Percentiles rank a stretch among this genome's conserved stretches.
phyloP scores from a whole-genome alignment of 805 yeast genomes.

The Wickerhamiella cacticola region DNA sequence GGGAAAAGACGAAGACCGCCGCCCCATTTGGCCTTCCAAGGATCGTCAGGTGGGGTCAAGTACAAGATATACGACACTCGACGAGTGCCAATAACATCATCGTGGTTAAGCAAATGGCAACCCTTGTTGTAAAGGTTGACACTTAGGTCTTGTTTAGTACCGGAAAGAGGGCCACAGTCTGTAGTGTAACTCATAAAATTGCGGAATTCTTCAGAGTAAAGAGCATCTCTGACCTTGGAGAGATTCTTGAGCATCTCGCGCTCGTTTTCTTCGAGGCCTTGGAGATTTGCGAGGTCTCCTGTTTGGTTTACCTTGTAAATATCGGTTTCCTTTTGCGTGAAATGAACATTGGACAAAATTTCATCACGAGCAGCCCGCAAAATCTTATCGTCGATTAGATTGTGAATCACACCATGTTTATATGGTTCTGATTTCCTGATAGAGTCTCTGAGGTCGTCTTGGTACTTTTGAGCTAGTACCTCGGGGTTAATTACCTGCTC shows the following conservation, averaged over 20 bases:
- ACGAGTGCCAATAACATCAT: conserved; percentile 93
- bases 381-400: conserved; percentile 63
- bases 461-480: background rate
- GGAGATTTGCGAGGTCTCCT: conserved; percentile 82
- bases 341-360: conserved; percentile 69
- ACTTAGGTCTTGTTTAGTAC: conserved; percentile 84
- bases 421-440: conserved; percentile 61
- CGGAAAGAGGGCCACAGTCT: conserved; percentile 79
- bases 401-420: conserved; percentile 74
- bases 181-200: conserved; percentile 66
- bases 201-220: conserved; percentile 77
- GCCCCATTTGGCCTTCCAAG: conserved; percentile 87
- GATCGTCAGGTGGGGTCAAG: conserved; percentile 79
- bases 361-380: conserved; percentile 73
- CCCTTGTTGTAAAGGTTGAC: conserved; percentile 84
- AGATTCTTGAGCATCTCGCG: conserved; percentile 60
- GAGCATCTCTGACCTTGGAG: conserved; percentile 68
- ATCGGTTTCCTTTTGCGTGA: conserved; percentile 93
- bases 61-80: conserved; percentile 86
- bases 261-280: conserved; percentile 72
- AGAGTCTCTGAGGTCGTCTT: conserved; percentile 12
- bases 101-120: conserved; percentile 89
- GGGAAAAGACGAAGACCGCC: conserved; percentile 84
- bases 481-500: background rate
- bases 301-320: conserved; percentile 80